phyloP scores from a whole-genome alignment of 148 eudicot genomes.

The Silene latifolia region DNA sequence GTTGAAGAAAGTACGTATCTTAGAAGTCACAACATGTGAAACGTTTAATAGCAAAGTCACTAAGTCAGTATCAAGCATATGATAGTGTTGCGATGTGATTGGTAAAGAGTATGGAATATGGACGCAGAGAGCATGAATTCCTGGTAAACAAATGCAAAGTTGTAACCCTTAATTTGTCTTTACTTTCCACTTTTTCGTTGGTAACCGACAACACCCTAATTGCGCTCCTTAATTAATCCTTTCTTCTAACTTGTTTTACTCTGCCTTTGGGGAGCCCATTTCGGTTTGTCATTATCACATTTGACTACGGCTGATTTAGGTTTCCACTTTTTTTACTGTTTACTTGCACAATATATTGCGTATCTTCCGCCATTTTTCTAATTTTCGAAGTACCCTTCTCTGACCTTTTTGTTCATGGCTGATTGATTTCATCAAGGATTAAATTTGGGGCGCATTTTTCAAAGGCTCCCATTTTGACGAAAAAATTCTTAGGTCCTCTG shows the following conservation, averaged over 20 bases:
- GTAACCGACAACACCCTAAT: constrained; percentile 10
- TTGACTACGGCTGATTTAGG: background rate
- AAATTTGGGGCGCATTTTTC: no score
- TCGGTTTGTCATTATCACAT: background rate
- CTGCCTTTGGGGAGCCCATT: background rate
- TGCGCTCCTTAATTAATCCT: background rate
- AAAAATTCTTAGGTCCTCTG: no score
- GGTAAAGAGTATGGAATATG: background rate
- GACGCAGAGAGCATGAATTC: background rate
- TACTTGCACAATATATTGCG: background rate
- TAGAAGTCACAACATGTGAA: background rate
- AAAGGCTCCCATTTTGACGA: no score
- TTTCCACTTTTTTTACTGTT: background rate
- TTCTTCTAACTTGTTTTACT: background rate
- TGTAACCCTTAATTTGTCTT: background rate
- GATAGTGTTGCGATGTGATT: background rate
- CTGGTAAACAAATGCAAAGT: background rate
- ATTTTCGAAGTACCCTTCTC: background rate
- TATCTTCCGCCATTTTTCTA: background rate
- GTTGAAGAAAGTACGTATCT: background rate
- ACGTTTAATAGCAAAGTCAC: background rate
- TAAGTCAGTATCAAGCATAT: background rate
- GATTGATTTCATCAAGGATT: no score
- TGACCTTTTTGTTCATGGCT: no score
- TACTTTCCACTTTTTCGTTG: background rate